These are phyloP conservation scores for Starmerella davenportii DNA, from an alignment of 805 yeast species.

Conservation along the genomic window DNA sequence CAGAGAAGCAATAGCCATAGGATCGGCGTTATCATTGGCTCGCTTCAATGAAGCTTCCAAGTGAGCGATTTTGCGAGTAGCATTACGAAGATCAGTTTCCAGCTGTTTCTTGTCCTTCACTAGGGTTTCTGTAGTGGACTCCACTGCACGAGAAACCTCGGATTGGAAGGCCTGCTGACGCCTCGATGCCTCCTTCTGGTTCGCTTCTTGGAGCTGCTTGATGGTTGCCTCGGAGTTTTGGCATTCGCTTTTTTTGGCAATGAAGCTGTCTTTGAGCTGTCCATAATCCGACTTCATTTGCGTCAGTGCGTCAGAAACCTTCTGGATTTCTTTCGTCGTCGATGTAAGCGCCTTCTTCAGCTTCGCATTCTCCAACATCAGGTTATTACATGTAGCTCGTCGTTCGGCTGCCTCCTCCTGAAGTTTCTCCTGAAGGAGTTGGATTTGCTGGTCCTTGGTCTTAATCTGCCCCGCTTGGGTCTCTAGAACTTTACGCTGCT, in stretches of 20 bases:
- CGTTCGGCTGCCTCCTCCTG: not conserved
- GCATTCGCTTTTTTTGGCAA: not conserved
- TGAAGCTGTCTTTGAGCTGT: not conserved
- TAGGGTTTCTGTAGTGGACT: not conserved
- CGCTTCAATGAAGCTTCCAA: not conserved
- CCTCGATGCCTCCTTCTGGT: not conserved
- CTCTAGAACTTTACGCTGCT: not conserved
- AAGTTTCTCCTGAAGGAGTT: not conserved
- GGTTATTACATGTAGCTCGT: not conserved
- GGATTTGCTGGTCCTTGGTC: not conserved
- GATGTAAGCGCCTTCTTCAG: conserved; percentile 6
- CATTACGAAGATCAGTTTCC: not conserved
- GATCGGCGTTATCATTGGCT: not conserved
- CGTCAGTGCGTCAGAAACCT: not conserved
- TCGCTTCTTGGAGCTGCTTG: not conserved
- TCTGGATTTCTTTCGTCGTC: conserved; percentile 3
- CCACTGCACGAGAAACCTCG: not conserved
- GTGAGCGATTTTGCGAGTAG: not conserved
- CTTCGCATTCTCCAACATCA: not conserved
- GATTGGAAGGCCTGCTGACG: not conserved
- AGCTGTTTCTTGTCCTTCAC: not conserved
- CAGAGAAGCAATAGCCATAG: not conserved
- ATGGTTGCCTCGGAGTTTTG: not conserved
- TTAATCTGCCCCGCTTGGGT: not conserved
- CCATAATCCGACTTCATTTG: not conserved